phyloP scores from a whole-genome alignment of 208 protist species.

The Trichomonas gallinae region DNA sequence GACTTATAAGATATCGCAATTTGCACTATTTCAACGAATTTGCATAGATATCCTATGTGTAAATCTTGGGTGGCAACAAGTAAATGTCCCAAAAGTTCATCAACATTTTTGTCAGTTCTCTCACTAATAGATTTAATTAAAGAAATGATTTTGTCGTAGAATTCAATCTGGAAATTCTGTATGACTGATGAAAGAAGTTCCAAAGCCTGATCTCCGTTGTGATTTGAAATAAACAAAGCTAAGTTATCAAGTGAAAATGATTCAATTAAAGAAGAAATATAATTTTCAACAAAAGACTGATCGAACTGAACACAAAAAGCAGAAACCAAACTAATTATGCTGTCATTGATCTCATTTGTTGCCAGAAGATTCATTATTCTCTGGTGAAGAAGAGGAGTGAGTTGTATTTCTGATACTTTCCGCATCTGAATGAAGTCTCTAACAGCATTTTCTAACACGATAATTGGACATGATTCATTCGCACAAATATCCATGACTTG shows the following conservation, averaged over 20 bases:
- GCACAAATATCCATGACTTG: background rate
- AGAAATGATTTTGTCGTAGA: background rate
- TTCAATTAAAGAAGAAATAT: background rate
- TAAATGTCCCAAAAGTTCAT: background rate
- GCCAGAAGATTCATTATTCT: background rate
- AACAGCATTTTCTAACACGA: background rate
- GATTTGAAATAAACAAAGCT: background rate
- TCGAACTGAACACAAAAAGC: background rate
- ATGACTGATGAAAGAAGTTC: background rate
- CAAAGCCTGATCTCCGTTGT: background rate
- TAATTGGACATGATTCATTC: background rate
- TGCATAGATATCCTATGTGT: background rate
- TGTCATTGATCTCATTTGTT: background rate
- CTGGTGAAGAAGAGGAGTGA: background rate
- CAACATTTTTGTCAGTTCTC: background rate
- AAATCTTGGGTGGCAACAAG: background rate
- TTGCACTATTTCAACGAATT: background rate
- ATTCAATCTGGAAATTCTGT: background rate
- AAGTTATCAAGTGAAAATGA: background rate
- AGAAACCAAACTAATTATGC: background rate
- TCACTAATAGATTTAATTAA: background rate
- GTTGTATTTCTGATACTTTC: background rate
- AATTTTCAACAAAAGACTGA: background rate
- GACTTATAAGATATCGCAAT: background rate
- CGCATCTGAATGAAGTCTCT: background rate